Conservation (phyloP, 306 rosid species). For the Coriaria nepalensis region DNA sequence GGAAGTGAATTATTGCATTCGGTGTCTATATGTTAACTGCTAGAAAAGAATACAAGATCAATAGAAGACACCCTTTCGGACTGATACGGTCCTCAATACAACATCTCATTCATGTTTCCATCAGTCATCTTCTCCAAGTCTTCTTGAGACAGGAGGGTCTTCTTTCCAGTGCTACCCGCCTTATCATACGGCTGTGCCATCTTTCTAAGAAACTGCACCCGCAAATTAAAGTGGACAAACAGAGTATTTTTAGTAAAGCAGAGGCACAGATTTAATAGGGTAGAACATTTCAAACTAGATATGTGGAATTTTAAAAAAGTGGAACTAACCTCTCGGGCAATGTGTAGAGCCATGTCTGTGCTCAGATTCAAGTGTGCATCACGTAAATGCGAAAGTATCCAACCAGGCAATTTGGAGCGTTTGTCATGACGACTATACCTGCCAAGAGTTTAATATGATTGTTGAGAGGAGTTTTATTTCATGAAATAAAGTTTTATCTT, state of each 20-base stretch:
- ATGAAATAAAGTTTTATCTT: background rate
- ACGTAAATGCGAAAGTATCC: constrained; percentile 85
- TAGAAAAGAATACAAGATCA: no score
- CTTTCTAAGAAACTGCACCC: constrained; percentile 73
- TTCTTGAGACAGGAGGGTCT: constrained; percentile 67
- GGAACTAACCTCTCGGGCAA: constrained; percentile 69
- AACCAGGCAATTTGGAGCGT: constrained; percentile 85
- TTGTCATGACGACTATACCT: constrained; percentile 97
- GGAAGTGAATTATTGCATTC: no score
- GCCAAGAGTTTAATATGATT: constrained; percentile 9
- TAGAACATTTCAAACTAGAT: background rate
- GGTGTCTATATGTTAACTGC: no score
- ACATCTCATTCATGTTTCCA: constrained; percentile 36
- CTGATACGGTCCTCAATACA: constrained; percentile 18
- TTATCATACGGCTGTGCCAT: constrained; percentile 94
- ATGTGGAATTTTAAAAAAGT: background rate
- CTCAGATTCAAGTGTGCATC: constrained; percentile 92
- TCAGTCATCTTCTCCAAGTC: constrained; percentile 65
- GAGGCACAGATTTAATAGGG: background rate
- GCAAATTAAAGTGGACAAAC: constrained; percentile 7
- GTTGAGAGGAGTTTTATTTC: no score
- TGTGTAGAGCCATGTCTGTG: constrained; percentile 97
- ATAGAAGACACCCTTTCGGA: no score
- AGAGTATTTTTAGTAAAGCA: background rate
- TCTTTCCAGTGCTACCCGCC: constrained; percentile 56